phyloP scores from a whole-genome alignment of 2,329 filamentous ascomycete genomes.

The Pezicula radicicola region DNA sequence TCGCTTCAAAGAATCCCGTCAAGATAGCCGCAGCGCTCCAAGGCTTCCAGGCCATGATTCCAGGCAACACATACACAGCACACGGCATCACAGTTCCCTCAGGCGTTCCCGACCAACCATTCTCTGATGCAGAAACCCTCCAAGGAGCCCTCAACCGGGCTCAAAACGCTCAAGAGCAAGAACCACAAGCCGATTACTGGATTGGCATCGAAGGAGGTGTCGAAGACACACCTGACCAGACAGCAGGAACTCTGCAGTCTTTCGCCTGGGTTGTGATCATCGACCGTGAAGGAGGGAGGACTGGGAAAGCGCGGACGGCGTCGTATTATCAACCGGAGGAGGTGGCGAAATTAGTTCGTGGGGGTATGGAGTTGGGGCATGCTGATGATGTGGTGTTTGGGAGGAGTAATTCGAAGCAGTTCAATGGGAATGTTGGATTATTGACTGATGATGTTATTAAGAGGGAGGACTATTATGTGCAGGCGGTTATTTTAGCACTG shows the following conservation, averaged over 20 bases:
- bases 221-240: slow-evolving; percentile 21
- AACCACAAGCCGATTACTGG: slow-evolving; percentile 35
- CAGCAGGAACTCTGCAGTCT: slow-evolving; percentile 24
- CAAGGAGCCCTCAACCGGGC: slow-evolving; percentile 36
- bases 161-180: slow-evolving; percentile 25
- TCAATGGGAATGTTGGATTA: slow-evolving; percentile 36
- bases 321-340: slow-evolving; percentile 36
- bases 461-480: slow-evolving; percentile 33
- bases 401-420: slow-evolving; percentile 33
- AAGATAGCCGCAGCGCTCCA: slow-evolving; percentile 34
- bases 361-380: slow-evolving; percentile 37
- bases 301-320: slow-evolving; percentile 35
- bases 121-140: slow-evolving; percentile 35
- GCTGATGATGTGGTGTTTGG: slow-evolving; percentile 38
- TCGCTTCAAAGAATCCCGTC: slow-evolving; percentile 38
- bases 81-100: slow-evolving; percentile 32
- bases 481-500: slow-evolving; percentile 37
- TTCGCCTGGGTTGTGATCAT: slow-evolving; percentile 40
- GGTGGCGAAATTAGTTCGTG: slow-evolving; percentile 30
- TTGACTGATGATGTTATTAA: slow-evolving; percentile 35
- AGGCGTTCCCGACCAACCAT: slow-evolving; percentile 37
- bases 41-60: slow-evolving; percentile 35
- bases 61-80: slow-evolving; percentile 22
- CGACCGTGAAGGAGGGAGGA: slow-evolving; percentile 20
- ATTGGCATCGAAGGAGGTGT: slow-evolving; percentile 40